phyloP scores from a whole-genome alignment of 768 basidiomycete species.

The Mycena venus region DNA sequence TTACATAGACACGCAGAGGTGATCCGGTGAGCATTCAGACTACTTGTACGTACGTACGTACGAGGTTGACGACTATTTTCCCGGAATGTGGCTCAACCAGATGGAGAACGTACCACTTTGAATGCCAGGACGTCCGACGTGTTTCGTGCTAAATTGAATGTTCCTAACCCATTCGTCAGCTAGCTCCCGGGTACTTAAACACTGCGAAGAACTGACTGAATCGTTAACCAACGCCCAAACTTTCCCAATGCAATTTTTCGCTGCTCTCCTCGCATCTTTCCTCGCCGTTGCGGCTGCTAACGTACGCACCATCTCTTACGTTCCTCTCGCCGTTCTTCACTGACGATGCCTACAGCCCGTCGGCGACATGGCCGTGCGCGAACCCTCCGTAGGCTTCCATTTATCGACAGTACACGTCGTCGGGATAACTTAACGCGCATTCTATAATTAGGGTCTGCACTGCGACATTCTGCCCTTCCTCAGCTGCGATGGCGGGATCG shows the following conservation, averaged over 20 bases:
- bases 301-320: neutral
- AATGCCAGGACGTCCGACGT: too few relatives aligned
- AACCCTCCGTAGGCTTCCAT: neutral
- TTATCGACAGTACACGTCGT: neutral
- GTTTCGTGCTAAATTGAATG: too few relatives aligned
- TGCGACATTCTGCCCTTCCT: slow-evolving; percentile 16
- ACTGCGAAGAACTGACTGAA: neutral
- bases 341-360: neutral
- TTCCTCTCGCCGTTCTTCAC: neutral
- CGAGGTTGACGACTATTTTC: too few relatives aligned
- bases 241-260: slow-evolving; percentile 13
- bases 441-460: neutral
- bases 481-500: slow-evolving; percentile 6
- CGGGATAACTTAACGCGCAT: neutral
- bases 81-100: too few relatives aligned
- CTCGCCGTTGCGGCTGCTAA: slow-evolving; percentile 18
- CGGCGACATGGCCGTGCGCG: neutral
- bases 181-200: neutral
- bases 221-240: neutral
- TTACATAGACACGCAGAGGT: too few relatives aligned
- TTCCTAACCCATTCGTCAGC: neutral
- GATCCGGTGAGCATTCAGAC: too few relatives aligned
- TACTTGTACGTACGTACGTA: too few relatives aligned
- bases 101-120: too few relatives aligned
- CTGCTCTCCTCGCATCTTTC: slow-evolving; percentile 7